Percentiles rank a stretch among this genome's conserved stretches.
Evolutionary conservation across 2,329 filamentous ascomycete species (phyloP).

Genomic region (Coleophoma crateriformis): DNA sequence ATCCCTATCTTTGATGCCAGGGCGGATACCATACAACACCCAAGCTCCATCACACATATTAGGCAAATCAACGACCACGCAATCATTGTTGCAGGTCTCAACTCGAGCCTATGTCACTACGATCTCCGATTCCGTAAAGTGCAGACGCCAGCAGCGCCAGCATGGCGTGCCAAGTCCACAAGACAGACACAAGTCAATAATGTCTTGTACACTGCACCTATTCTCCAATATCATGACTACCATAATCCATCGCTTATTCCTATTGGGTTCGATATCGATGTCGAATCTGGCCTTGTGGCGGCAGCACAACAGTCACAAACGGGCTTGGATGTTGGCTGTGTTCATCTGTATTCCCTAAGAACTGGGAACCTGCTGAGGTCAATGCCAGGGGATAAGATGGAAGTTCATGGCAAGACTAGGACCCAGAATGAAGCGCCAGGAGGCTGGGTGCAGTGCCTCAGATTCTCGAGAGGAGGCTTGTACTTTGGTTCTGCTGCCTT

Average conservation of each 20-base stretch:
- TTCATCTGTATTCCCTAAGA: conserved; percentile 1
- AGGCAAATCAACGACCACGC: conserved; percentile 42
- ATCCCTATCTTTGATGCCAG: conserved; percentile 17
- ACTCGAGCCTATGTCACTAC: conserved; percentile 46
- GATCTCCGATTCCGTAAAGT: conserved; percentile 42
- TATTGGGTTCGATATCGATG: conserved; percentile 46
- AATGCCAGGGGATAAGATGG: neutral
- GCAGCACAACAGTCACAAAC: conserved; percentile 35
- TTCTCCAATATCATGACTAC: conserved; percentile 45
- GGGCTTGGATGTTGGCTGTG: conserved; percentile 28
- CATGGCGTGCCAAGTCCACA: too few species aligned
- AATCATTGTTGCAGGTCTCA: conserved; percentile 46
- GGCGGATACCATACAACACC: conserved; percentile 24
- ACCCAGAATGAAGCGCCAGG: neutral
- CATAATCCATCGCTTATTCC: conserved; percentile 41
- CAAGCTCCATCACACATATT: conserved; percentile 41
- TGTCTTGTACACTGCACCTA: conserved; percentile 23
- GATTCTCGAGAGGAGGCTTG: neutral
- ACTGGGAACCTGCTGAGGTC: conserved; percentile 1
- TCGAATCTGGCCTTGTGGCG: conserved; percentile 43
- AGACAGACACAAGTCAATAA: neutral
- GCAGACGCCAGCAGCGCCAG: neutral
- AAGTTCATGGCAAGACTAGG: neutral
- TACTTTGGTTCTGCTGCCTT: neutral
- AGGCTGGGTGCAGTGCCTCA: neutral